phyloP scores from a whole-genome alignment of 345 rosid genomes.

The Syzygium oleosum region DNA sequence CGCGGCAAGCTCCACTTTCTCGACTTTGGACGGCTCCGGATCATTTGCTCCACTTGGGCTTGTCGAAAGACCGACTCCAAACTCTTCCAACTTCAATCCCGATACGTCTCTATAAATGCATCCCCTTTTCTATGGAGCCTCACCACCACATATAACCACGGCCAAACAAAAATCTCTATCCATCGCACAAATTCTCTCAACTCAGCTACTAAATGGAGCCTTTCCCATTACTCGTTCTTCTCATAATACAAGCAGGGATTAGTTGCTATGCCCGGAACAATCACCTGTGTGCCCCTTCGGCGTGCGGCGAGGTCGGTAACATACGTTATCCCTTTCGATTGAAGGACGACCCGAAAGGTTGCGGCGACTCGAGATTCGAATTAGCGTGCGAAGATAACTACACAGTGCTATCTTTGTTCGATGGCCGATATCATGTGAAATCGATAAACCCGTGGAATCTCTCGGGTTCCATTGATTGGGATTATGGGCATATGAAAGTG shows the following conservation, averaged over 20 bases:
- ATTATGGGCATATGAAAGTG: rapidly evolving
- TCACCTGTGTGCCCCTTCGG: rapidly evolving
- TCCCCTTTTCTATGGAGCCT: not conserved
- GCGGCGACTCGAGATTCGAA: rapidly evolving
- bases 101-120: not conserved
- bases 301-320: rapidly evolving
- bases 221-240: not conserved
- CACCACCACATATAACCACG: not conserved
- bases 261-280: not conserved
- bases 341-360: rapidly evolving
- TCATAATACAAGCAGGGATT: not conserved
- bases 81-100: not conserved
- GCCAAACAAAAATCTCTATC: not conserved
- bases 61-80: not conserved
- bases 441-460: rapidly evolving
- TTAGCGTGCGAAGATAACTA: not conserved
- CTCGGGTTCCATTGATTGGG: rapidly evolving
- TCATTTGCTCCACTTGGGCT: too few relatives aligned
- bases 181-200: not conserved
- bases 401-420: not conserved
- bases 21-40: too few relatives aligned
- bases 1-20: not conserved
- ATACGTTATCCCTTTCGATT: rapidly evolving
- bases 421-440: not conserved
- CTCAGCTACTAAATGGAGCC: not conserved